Conservation (phyloP, 106 monocot species). For the Allium sativum region DNA sequence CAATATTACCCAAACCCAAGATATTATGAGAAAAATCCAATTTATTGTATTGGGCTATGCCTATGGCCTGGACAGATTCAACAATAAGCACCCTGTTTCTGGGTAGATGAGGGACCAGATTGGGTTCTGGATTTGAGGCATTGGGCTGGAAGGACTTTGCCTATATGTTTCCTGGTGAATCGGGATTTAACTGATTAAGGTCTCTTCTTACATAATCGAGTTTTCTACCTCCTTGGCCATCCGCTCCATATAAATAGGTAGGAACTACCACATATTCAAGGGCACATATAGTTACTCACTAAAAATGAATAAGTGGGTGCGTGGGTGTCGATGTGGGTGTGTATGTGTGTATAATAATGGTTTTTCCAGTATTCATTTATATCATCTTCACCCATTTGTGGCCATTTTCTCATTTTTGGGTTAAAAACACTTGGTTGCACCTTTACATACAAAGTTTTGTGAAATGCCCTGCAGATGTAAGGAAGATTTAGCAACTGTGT, state of each 20-base stretch:
- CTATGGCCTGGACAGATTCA: constrained; percentile 70
- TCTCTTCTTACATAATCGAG: constrained; percentile 65
- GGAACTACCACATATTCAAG: constrained; percentile 57
- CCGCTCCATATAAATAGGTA: constrained; percentile 66
- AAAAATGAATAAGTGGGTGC: too few relatives aligned
- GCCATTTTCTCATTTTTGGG: too few relatives aligned
- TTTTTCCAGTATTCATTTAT: too few relatives aligned
- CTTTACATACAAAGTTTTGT: too few relatives aligned
- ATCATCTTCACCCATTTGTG: too few relatives aligned
- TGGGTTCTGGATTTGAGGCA: constrained; percentile 25
- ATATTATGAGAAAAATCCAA: constrained; percentile 75
- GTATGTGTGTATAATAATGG: too few relatives aligned
- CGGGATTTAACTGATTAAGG: constrained; percentile 74
- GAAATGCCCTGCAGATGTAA: too few relatives aligned
- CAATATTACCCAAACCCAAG: constrained; percentile 33
- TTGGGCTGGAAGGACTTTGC: constrained; percentile 14
- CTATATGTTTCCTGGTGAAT: constrained; percentile 42
- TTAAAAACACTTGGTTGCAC: too few relatives aligned
- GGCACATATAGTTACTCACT: too few relatives aligned
- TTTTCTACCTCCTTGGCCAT: constrained; percentile 28
- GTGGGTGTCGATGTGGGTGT: too few relatives aligned
- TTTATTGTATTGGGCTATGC: constrained; percentile 38
- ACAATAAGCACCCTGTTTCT: constrained; percentile 37
- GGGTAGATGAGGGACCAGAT: constrained; percentile 31
- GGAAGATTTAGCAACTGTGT: too few relatives aligned